Percentiles rank a stretch among this genome's conserved stretches.
These are phyloP conservation scores for Sporobolomyces roseus DNA, from an alignment of 768 basidiomycete species.

Conservation along the genomic window DNA sequence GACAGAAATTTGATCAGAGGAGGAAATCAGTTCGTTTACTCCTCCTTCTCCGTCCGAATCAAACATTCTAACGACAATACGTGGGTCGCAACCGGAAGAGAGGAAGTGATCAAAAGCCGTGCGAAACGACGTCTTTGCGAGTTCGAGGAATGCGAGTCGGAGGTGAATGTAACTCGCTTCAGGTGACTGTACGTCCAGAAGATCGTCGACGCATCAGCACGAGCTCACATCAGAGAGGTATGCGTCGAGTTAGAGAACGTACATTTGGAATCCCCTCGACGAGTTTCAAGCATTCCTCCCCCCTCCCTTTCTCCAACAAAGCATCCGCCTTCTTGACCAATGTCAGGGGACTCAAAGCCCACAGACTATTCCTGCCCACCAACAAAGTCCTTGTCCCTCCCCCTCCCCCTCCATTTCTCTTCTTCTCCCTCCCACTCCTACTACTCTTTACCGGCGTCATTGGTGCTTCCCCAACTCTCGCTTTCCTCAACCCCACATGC, in stretches of 20 bases:
- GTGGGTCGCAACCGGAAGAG: constrained; percentile 17
- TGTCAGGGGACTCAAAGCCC: constrained; percentile 29
- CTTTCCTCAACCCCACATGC: no score
- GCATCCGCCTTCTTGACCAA: constrained; percentile 41
- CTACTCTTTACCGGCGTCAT: neutral
- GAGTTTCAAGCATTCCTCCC: constrained; percentile 22
- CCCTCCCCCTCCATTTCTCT: neutral
- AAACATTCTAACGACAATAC: constrained; percentile 32
- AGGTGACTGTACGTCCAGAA: constrained; percentile 3
- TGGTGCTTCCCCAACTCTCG: no score
- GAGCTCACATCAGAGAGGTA: no score
- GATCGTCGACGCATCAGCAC: no score
- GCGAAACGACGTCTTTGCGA: constrained; percentile 8
- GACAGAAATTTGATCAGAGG: no score
- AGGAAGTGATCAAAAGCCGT: constrained; percentile 26
- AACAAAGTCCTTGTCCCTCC: constrained; percentile 17
- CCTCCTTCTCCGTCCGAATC: constrained; percentile 9
- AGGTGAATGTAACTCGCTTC: constrained; percentile 35
- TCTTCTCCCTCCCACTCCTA: neutral
- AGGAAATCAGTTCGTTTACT: no score
- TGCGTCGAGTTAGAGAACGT: no score
- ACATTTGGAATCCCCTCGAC: neutral
- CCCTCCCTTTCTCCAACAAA: constrained; percentile 32
- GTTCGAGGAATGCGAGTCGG: constrained; percentile 18
- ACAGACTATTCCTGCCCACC: constrained; percentile 29